Percentiles rank a stretch among this genome's conserved stretches.
phyloP scores from a whole-genome alignment of 345 rosid genomes.

The Schrenkiella parvula region DNA sequence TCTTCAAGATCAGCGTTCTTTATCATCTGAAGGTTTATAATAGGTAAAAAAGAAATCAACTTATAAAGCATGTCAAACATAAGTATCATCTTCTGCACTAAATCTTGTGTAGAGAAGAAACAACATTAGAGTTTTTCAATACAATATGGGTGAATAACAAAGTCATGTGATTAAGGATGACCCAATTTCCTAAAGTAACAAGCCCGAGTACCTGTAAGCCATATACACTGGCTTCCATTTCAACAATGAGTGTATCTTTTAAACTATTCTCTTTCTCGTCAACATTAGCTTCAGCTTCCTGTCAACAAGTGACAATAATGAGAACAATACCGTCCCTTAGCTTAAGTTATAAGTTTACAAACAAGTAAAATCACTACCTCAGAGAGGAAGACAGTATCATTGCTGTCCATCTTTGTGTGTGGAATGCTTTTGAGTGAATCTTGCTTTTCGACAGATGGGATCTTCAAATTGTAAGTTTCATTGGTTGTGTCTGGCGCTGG shows the following conservation, averaged over 20 bases:
- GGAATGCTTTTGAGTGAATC: conserved; percentile 27
- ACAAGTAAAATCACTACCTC: conserved; percentile 23
- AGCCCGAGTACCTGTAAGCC: conserved; percentile 53
- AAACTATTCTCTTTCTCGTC: conserved; percentile 34
- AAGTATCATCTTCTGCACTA: background rate
- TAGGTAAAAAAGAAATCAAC: background rate
- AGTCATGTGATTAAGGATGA: background rate
- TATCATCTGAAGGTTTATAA: conserved; percentile 45
- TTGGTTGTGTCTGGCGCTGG: conserved; percentile 22
- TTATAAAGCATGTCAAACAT: background rate
- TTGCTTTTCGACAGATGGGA: conserved; percentile 21
- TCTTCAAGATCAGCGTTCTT: conserved; percentile 69
- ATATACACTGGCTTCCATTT: conserved; percentile 67
- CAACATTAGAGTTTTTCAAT: background rate
- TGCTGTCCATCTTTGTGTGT: conserved; percentile 27
- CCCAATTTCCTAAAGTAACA: background rate
- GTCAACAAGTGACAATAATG: conserved; percentile 2
- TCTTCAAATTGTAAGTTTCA: conserved; percentile 14
- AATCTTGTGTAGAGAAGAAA: background rate
- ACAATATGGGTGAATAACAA: background rate
- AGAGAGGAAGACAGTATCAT: conserved; percentile 27
- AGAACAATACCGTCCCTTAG: background rate
- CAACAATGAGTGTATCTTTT: conserved; percentile 49
- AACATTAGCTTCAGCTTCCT: conserved; percentile 41
- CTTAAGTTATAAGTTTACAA: background rate